Base-by-base conservation (phyloP, 1,284 basidiomycete species). In the Fomitopsis pinicola region DNA sequence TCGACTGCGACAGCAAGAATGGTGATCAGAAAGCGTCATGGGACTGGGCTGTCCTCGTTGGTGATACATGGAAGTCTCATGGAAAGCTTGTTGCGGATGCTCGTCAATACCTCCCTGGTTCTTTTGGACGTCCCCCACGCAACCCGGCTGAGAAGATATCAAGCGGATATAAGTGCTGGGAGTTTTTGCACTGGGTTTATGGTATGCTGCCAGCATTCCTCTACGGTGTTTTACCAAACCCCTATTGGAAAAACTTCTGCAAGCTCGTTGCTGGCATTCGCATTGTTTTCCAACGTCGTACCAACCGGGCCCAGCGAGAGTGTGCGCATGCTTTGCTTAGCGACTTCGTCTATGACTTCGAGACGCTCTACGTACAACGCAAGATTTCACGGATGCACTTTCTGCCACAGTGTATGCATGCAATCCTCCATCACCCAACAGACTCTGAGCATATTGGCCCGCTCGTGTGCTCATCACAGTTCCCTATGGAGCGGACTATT, bases 51-150 rank as follows among this genome's bases (percentile, higher is more conserved):
- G 63, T 70, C 0, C 62, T 77, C 3, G 56, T n/a, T 9, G 54
- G 56, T 70, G 73, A 17, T 61, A 46, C 59, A 0, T 80, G 79
- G 79, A 65, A 63, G 14, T 45, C 40, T 2, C 78, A 80, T 67
- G 79, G 71, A 3, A 9, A 55, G 22, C 44, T 28, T 0, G 68
- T 74, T 17, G 70, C 64, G 0, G 53, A 10, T 28, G 60, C 64
- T 0, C 52, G 52, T 0, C 57, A 22, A 1, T 68, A 67, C 42
- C 63, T 74, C 3, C 73, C 72, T 7, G 66, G 66, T 1, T 71
- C 68, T 0, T 73, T 71, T 58, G 72, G 68, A 30, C 62, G 66
- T 3, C 66, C 69, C 0, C 72, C 73, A 15, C 66, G 69, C 0
- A 72, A 74, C 57, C 70, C 71, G 14, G 69, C 70, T 0, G 65